Conservation (phyloP, 108 stramenopile species). For the Mediolabrus comicus region DNA sequence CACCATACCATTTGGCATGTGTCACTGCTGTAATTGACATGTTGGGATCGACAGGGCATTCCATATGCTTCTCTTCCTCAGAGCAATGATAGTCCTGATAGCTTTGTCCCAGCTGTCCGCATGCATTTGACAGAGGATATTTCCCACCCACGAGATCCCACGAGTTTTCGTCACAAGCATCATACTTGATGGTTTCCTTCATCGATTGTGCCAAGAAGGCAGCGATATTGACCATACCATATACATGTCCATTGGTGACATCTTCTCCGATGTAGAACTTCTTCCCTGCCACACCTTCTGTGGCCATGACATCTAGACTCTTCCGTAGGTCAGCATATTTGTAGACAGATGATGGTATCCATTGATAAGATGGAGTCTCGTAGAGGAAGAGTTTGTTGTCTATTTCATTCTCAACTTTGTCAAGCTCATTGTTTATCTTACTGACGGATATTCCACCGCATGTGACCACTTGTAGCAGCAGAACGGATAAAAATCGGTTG, state of each 20-base stretch:
- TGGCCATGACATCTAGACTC: slow-evolving; percentile 17
- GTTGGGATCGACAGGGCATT: background rate
- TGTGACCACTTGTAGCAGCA: no score
- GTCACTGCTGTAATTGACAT: slow-evolving; percentile 3
- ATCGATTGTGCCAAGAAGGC: no score
- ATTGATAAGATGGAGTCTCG: slow-evolving; percentile 16
- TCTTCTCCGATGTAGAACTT: slow-evolving; percentile 30
- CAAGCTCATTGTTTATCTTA: slow-evolving; percentile 1
- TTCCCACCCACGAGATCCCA: slow-evolving; percentile 21
- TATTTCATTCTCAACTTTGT: slow-evolving; percentile 5
- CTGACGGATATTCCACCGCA: background rate
- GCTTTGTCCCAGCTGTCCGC: no score
- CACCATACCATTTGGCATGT: slow-evolving; percentile 7
- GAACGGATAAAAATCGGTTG: no score
- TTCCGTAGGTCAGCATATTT: slow-evolving; percentile 11
- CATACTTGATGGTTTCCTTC: slow-evolving; percentile 58
- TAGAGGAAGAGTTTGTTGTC: slow-evolving; percentile 28
- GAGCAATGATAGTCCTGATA: no score
- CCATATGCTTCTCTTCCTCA: background rate
- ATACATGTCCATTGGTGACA: slow-evolving; percentile 13
- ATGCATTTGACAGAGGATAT: slow-evolving; percentile 31
- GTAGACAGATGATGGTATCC: slow-evolving; percentile 19
- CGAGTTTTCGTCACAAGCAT: slow-evolving; percentile 46
- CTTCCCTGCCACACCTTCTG: slow-evolving; percentile 19
- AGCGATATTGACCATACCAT: slow-evolving; percentile 28